Evolutionary conservation across 1,139 yeast species (phyloP).

Genomic region (Sugiyamaella neomexicana): DNA sequence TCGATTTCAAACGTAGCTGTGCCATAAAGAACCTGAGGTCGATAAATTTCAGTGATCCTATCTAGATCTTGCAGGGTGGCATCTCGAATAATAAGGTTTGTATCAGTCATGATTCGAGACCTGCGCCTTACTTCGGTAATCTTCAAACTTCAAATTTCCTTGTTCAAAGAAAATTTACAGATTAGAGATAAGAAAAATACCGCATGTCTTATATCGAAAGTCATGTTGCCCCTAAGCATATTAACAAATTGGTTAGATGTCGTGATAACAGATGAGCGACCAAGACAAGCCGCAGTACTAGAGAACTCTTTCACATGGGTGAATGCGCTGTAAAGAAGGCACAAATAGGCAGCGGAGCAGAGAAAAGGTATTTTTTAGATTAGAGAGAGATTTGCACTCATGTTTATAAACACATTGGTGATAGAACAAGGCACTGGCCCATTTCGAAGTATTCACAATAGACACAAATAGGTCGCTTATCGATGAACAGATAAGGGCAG

Average conservation of each 20-base stretch:
- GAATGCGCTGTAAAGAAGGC: too few relatives aligned
- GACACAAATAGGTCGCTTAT: too few relatives aligned
- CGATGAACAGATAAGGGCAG: too few relatives aligned
- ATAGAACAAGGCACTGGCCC: too few relatives aligned
- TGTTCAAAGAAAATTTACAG: neutral
- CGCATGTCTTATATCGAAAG: neutral
- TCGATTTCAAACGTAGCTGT: conserved; percentile 17
- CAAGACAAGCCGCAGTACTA: neutral
- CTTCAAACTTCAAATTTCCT: too few relatives aligned
- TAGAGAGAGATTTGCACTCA: too few relatives aligned
- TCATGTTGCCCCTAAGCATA: neutral
- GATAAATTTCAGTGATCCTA: conserved; percentile 12
- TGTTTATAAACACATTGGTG: too few relatives aligned
- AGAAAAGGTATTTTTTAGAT: too few relatives aligned
- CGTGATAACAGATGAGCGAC: neutral
- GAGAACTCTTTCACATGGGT: too few relatives aligned
- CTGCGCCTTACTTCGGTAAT: neutral
- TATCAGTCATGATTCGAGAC: neutral
- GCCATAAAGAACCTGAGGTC: conserved; percentile 9
- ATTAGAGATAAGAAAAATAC: neutral
- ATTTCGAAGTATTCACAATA: too few relatives aligned
- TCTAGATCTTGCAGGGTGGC: conserved; percentile 3
- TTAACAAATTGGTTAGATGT: neutral
- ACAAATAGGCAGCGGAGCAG: too few relatives aligned
- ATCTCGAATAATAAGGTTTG: conserved; percentile 8